A percentile compares a stretch with the other conserved stretches of the same genome.
Evolutionary conservation across 495 filamentous ascomycete species (phyloP).

Genomic region (Cercophora scortea): DNA sequence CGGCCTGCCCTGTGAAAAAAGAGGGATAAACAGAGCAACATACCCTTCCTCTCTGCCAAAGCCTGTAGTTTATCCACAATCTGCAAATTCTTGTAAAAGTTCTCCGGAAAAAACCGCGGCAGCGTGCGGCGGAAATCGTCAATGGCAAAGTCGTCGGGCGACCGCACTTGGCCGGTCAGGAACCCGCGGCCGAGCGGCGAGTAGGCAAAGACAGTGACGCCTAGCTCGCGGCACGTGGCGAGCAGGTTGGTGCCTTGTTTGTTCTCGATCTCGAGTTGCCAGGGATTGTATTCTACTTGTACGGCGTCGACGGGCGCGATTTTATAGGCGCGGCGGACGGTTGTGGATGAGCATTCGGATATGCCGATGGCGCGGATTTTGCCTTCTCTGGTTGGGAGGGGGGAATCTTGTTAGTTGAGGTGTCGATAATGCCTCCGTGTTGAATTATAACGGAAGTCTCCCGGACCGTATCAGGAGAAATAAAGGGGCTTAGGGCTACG

Average conservation of each 20-base stretch:
- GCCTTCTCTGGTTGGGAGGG: constrained; percentile 40
- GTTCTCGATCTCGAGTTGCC: constrained; percentile 35
- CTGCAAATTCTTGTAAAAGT: constrained; percentile 46
- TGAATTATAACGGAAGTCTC: no score
- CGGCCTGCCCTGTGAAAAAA: neutral
- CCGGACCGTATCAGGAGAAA: no score
- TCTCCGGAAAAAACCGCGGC: constrained; percentile 43
- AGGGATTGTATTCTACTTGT: constrained; percentile 42
- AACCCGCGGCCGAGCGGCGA: constrained; percentile 43
- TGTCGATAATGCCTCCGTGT: no score
- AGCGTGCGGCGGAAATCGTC: constrained; percentile 29
- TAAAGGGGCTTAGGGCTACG: no score
- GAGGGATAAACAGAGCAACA: neutral
- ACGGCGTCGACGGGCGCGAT: constrained; percentile 31
- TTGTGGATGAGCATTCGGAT: constrained; percentile 26
- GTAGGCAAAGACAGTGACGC: constrained; percentile 38
- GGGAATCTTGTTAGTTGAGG: no score
- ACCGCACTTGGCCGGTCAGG: constrained; percentile 30
- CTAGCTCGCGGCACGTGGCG: constrained; percentile 38
- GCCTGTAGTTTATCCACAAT: constrained; percentile 39
- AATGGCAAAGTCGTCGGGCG: constrained; percentile 28
- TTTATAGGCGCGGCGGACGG: constrained; percentile 30
- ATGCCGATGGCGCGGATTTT: constrained; percentile 49
- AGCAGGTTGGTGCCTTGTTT: constrained; percentile 26
- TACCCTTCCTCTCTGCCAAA: constrained; percentile 38